Conservation (phyloP, 2,329 filamentous ascomycete genomes). For the Mollisia scopiformis region DNA sequence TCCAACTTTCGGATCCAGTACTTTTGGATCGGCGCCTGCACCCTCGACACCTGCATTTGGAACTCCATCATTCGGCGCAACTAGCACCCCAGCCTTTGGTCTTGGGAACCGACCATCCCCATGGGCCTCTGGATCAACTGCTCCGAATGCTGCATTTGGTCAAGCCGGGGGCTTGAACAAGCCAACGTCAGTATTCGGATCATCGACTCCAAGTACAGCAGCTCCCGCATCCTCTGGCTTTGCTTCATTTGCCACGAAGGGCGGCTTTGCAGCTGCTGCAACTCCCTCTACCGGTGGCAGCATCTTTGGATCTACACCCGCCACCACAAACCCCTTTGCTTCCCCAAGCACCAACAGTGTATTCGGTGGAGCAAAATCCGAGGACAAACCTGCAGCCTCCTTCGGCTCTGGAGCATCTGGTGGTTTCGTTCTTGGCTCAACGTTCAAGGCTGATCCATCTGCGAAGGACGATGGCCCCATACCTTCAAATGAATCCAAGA, state of each 20-base stretch:
- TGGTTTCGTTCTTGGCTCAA: constrained; percentile 35
- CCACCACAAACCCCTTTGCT: constrained; percentile 28
- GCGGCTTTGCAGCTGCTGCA: constrained; percentile 52
- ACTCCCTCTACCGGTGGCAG: constrained; percentile 34
- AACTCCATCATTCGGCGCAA: constrained; percentile 36
- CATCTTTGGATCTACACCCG: constrained; percentile 36
- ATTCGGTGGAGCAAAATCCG: background rate
- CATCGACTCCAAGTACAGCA: constrained; percentile 29
- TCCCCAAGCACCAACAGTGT: constrained; percentile 31
- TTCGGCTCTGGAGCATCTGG: constrained; percentile 19
- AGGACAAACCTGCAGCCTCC: background rate
- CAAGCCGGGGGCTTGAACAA: constrained; percentile 52
- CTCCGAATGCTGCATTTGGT: constrained; percentile 50
- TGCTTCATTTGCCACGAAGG: constrained; percentile 55
- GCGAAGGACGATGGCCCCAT: constrained; percentile 62
- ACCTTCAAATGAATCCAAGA: constrained; percentile 44
- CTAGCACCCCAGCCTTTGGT: constrained; percentile 43
- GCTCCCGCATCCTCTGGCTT: constrained; percentile 50
- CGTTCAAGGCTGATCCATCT: constrained; percentile 48
- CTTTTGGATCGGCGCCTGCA: constrained; percentile 39
- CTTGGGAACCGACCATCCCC: constrained; percentile 54
- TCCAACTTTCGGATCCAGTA: constrained; percentile 53
- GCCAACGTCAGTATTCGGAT: constrained; percentile 40
- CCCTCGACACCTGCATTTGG: constrained; percentile 15
- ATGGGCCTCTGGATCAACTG: constrained; percentile 48